phyloP scores from a whole-genome alignment of 2,329 filamentous ascomycete species.

The Beauveria asiatica region DNA sequence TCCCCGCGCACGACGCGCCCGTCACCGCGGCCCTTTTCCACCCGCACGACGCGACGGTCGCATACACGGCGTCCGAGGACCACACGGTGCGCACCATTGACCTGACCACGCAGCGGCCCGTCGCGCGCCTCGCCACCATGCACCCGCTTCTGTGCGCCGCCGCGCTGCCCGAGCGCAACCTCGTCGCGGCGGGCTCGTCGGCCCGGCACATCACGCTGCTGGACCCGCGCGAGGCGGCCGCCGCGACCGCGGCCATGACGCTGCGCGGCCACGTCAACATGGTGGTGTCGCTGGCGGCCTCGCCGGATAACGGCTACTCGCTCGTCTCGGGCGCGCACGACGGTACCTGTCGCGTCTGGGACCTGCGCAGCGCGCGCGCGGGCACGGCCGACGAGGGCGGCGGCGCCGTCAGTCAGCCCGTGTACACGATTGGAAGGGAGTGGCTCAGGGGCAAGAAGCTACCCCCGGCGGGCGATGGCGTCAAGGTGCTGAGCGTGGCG shows the following conservation, averaged over 20 bases:
- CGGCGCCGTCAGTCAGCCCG: conserved; percentile 59
- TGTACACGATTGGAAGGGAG: conserved; percentile 70
- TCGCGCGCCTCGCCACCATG: conserved; percentile 75
- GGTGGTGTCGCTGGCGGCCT: conserved; percentile 41
- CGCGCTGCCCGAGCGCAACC: conserved; percentile 57
- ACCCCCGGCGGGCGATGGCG: conserved; percentile 65
- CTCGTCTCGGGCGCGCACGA: conserved; percentile 87
- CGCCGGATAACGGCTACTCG: conserved; percentile 64
- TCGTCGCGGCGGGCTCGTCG: conserved; percentile 67
- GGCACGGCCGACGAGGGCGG: conserved; percentile 50
- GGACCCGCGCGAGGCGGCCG: conserved; percentile 72
- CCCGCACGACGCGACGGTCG: conserved; percentile 74
- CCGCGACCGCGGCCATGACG: conserved; percentile 72
- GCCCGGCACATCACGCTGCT: conserved; percentile 87
- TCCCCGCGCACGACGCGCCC: conserved; percentile 62
- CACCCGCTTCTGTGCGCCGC: conserved; percentile 75
- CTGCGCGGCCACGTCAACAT: conserved; percentile 80
- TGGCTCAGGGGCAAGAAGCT: conserved; percentile 57
- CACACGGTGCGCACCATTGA: conserved; percentile 88
- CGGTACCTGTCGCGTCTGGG: conserved; percentile 89
- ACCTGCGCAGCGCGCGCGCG: conserved; percentile 63
- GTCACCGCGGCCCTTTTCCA: conserved; percentile 81
- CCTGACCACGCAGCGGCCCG: conserved; percentile 67
- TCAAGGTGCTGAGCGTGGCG: conserved; percentile 80
- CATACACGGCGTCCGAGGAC: conserved; percentile 86